A percentile compares a stretch with the other conserved stretches of the same genome.
These are phyloP conservation scores for Trametes hirsuta DNA, from an alignment of 1,284 basidiomycete genomes.

Conservation along the genomic window DNA sequence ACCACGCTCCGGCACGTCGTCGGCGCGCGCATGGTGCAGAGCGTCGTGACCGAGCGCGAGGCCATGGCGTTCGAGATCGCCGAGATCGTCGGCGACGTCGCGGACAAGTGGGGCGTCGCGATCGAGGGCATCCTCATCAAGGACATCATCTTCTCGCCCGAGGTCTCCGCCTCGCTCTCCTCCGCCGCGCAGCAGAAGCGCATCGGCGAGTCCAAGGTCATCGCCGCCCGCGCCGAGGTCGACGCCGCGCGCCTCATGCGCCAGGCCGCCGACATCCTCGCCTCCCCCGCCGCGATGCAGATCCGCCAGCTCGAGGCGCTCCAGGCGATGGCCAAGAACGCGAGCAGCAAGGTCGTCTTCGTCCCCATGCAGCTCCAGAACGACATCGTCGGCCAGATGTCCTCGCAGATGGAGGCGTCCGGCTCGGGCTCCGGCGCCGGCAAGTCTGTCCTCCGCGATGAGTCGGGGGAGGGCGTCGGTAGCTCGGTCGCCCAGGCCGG, in stretches of 20 bases:
- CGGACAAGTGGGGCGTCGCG: constrained; percentile 92
- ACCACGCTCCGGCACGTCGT: constrained; percentile 96
- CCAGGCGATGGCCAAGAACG: constrained; percentile 72
- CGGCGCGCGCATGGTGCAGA: constrained; percentile 84
- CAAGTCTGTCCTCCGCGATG: constrained; percentile 38
- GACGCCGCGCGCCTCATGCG: constrained; percentile 94
- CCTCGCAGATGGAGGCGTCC: constrained; percentile 32
- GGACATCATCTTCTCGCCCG: constrained; percentile 91
- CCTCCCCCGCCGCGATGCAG: constrained; percentile 95
- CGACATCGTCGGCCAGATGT: constrained; percentile 61
- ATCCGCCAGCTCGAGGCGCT: constrained; percentile 94
- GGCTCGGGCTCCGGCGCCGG: constrained; percentile 41
- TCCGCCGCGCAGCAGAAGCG: constrained; percentile 95
- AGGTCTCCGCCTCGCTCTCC: constrained; percentile 90
- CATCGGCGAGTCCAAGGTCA: constrained; percentile 94
- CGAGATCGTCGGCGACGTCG: constrained; percentile 88
- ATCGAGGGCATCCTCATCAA: constrained; percentile 95
- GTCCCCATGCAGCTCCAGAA: constrained; percentile 91
- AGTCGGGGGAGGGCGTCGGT: constrained; percentile 42
- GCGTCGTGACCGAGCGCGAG: constrained; percentile 91
- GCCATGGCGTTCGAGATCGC: constrained; percentile 96
- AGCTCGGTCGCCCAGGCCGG: constrained; percentile 53
- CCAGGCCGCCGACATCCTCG: constrained; percentile 90
- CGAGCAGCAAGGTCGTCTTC: constrained; percentile 88
- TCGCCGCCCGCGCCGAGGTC: constrained; percentile 95